These are phyloP conservation scores for Yamadazyma laniorum DNA, from an alignment of 805 yeast species.

Conservation along the genomic window DNA sequence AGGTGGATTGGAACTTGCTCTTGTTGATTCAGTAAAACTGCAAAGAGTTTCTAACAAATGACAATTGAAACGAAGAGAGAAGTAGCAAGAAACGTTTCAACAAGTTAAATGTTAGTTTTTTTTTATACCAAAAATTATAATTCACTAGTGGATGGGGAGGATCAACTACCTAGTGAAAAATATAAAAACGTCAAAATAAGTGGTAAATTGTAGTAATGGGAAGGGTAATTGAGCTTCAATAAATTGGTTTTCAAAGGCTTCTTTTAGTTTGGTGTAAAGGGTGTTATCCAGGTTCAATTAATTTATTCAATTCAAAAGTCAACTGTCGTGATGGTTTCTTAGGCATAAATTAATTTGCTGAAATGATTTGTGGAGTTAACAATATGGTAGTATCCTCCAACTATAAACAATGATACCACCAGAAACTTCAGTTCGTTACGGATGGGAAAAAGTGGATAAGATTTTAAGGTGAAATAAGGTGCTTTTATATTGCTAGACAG, in stretches of 20 bases:
- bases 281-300: slow-evolving; percentile 47
- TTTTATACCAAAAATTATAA: slow-evolving; percentile 19
- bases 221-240: not conserved
- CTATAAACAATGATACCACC: slow-evolving; percentile 3
- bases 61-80: slow-evolving; percentile 43
- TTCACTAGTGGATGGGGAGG: slow-evolving; percentile 36
- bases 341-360: slow-evolving; percentile 34
- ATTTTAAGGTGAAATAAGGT: no score
- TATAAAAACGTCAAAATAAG: slow-evolving; percentile 15
- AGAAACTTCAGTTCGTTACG: not conserved
- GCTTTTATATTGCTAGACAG: no score
- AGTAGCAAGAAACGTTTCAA: slow-evolving; percentile 49
- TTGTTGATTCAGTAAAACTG: slow-evolving; percentile 12
- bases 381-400: slow-evolving; percentile 5
- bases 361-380: slow-evolving; percentile 1
- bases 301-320: slow-evolving; percentile 24
- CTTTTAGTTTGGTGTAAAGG: not conserved
- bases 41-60: slow-evolving; percentile 10
- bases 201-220: not conserved
- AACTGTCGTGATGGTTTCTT: slow-evolving; percentile 45
- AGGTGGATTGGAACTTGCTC: slow-evolving; percentile 45
- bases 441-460: not conserved
- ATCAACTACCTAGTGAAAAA: slow-evolving; percentile 34
- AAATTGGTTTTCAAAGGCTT: not conserved
- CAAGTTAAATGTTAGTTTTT: slow-evolving; percentile 12